These are phyloP conservation scores for Penicillium taxi DNA, from an alignment of 495 filamentous ascomycete species.

Conservation along the genomic window DNA sequence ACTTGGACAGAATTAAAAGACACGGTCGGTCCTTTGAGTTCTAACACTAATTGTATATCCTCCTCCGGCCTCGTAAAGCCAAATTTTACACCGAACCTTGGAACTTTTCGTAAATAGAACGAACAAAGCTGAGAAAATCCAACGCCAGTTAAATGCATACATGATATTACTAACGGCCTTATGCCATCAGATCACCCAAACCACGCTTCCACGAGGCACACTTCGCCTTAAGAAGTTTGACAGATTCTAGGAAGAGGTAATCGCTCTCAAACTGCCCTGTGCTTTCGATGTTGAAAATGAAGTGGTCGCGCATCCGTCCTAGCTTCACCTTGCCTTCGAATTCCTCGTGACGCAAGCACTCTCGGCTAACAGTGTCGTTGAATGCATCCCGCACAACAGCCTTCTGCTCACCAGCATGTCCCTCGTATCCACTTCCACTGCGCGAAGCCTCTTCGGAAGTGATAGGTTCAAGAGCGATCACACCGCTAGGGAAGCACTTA, in stretches of 20 bases:
- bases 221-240: constrained; percentile 78
- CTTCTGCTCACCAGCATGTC: constrained; percentile 64
- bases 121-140: constrained; percentile 25
- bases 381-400: constrained; percentile 76
- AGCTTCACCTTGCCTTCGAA: constrained; percentile 94
- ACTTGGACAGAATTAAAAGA: constrained; percentile 24
- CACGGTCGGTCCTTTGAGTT: constrained; percentile 21
- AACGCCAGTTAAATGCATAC: constrained; percentile 43
- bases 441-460: constrained; percentile 55
- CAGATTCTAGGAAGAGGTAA: constrained; percentile 78
- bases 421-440: constrained; percentile 60
- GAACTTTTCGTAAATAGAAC: constrained; percentile 37
- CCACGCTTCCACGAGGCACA: constrained; percentile 55
- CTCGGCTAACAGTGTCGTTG: constrained; percentile 87
- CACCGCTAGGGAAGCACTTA: constrained; percentile 81
- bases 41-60: constrained; percentile 24
- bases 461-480: constrained; percentile 71
- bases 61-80: constrained; percentile 32
- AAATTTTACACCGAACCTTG: constrained; percentile 33
- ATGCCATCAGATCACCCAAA: constrained; percentile 48
- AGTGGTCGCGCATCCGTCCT: constrained; percentile 84
- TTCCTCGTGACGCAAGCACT: constrained; percentile 84
- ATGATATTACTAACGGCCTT: constrained; percentile 11
- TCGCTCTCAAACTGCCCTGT: constrained; percentile 89
- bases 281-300: constrained; percentile 94